Base-by-base conservation (phyloP, 2,329 filamentous ascomycete genomes). In the Dactylonectria estremocensis region DNA sequence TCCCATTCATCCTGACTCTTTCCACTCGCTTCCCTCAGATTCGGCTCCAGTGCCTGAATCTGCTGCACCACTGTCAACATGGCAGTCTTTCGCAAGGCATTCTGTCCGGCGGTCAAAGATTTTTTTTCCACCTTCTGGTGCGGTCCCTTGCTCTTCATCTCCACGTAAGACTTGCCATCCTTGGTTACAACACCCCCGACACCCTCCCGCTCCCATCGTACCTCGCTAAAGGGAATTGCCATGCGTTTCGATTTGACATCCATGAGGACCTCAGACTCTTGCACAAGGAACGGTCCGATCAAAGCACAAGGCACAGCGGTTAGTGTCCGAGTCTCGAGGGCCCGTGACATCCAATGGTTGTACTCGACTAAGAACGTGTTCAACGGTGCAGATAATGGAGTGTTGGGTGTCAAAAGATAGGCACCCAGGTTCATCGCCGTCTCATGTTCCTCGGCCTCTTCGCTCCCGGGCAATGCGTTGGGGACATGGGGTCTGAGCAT, bases 1-100 rank as follows among this genome's bases (percentile, higher is more conserved):
- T 97, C 93, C 95, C 95, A 98, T 82, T 98, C 95, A 73, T 97
- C 94, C 77, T 93, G 90, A 75, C 92, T 94, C 85, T 97, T 97
- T 14, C 92, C 93, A 76, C 93, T 97, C 52, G 90, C 90, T 75
- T 97, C 93, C 74, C 93, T 89, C 73, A 98, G 83, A 66, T 96
- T 83, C 5, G 94, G 93, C 80, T 98, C 95, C 75, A 98, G 83
- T 69, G 92, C 92, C 78, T 96, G 93, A 61, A 97, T 93, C 86
- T 94, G 89, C 78, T 95, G 92, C 59, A 97, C 89, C 6, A 95
- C 90, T 2, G 92, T 94, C 77, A 93, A 83, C 63, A 97, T 86
- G n/a, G 95, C 94, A 11, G 93, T 95, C 74, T 91, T 88, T 61
- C 95, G 86, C 60, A 97, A 83, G 16, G 93, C 92, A 45, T 89